Evolutionary conservation across 129 eudicot genomes (phyloP), one percentile per base, ranked within the genome.

Genomic region (Calendula officinalis): DNA sequence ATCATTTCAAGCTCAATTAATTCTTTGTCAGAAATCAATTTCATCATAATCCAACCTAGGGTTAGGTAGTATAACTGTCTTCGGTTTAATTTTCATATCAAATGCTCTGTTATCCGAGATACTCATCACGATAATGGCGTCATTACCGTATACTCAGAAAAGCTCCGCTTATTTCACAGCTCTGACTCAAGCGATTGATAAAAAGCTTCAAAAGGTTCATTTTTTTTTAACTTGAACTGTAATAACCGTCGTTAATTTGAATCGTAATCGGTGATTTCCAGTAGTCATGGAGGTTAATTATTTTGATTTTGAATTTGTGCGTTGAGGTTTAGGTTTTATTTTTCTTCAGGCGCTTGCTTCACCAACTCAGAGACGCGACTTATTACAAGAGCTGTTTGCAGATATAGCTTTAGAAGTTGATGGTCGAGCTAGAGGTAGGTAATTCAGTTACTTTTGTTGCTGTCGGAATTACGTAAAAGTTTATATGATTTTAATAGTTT

Each of bases 341-440:
- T 47, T 12, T 54, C 2, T 51, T 15, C 76, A 91, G 98, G 98
- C 96, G 32, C 56, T 87, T 64, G 94, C 76, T 51, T 84, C 90
- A 11, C 86, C 91, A 39, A 54, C 90, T 17, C 98, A 82, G 72
- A 79, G 94, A 75, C 94, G 86, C 3, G 84, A 87, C 40, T 71
- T 87, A 69, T 60, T 87, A 77, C 96, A 91, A 67, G 82, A 84
- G 69, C 76, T 91, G 14, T 91, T 91, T 47, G 88, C 95, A 4
- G 96, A 91, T 34, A 55, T 84, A 32, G 98, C 98, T 56, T 68
- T 91, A 63, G 86, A 91, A 61, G 96, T 91, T 36, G 98, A 91
- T 70, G 94, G 85, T 75, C 90, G 98, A 38, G 96, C 96, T 4
- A 78, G 72, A 87, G 98, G 98, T 87, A n/a, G 30, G 30, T 22